Conservation (phyloP, 441 rosid genomes). For the Gossypium gossypioides region DNA sequence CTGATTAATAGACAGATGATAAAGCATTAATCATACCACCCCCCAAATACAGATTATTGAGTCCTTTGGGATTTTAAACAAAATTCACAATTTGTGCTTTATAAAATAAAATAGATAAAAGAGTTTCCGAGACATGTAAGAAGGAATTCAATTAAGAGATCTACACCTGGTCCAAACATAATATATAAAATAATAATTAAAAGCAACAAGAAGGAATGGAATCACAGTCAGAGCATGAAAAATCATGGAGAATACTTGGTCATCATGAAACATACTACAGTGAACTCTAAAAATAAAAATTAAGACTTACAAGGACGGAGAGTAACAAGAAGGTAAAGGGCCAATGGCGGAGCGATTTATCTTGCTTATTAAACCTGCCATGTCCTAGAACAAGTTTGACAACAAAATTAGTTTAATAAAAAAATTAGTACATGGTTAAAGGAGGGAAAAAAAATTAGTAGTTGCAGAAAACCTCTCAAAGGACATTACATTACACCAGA, state of each 20-base stretch:
- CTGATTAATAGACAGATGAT: neutral
- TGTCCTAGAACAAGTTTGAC: conserved; percentile 48
- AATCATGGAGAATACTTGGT: neutral
- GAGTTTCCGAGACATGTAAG: neutral
- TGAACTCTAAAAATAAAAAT: conserved; percentile 3
- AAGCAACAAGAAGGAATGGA: neutral
- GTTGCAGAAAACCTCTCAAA: neutral
- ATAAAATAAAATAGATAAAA: neutral
- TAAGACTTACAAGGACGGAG: conserved; percentile 75
- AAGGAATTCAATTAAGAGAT: neutral
- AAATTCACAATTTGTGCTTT: conserved; percentile 1
- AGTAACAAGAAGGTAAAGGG: conserved; percentile 81
- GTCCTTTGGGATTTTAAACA: neutral
- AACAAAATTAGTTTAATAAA: conserved; percentile 10
- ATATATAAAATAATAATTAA: neutral
- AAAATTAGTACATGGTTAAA: neutral
- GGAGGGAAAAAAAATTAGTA: neutral
- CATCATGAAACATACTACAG: conserved; percentile 14
- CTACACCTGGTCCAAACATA: neutral
- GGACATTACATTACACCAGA: neutral
- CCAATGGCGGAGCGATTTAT: conserved; percentile 93
- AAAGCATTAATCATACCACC: conserved; percentile 5
- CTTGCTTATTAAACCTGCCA: conserved; percentile 96
- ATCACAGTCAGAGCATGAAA: neutral
- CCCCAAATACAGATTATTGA: neutral